Evolutionary conservation across 306 rosid species (phyloP).

Genomic region (Acacia melanoxylon): DNA sequence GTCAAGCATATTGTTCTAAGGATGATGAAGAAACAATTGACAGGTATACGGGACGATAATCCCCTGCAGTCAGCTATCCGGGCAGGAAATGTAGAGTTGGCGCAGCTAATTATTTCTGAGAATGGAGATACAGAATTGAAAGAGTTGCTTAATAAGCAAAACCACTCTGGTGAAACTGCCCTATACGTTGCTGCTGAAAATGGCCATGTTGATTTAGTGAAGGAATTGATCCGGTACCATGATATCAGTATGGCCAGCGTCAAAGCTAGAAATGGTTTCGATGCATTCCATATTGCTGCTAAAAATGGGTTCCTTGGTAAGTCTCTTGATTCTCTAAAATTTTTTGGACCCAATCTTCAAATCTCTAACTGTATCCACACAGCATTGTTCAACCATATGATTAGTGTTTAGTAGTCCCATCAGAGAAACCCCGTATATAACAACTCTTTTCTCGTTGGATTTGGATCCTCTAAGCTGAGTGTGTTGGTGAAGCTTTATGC

Average conservation of each 20-base stretch:
- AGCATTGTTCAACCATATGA: conserved; percentile 22
- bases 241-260: conserved; percentile 51
- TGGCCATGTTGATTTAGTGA: conserved; percentile 56
- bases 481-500: neutral
- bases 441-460: neutral
- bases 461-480: neutral
- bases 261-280: conserved; percentile 72
- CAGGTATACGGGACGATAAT: conserved; percentile 56
- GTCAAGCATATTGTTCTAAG: conserved; percentile 7
- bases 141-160: conserved; percentile 58
- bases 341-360: neutral
- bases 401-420: neutral
- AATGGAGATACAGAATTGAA: conserved; percentile 49
- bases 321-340: conserved; percentile 25
- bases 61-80: conserved; percentile 63
- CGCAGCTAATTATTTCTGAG: conserved; percentile 44
- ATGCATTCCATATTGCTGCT: conserved; percentile 82
- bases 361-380: neutral
- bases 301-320: conserved; percentile 72
- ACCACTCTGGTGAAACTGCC: conserved; percentile 65
- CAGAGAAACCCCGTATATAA: neutral
- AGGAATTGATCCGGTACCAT: conserved; percentile 54
- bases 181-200: conserved; percentile 64
- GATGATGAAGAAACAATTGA: conserved; percentile 67
- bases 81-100: conserved; percentile 58